Evolutionary conservation across 202 grass and related monocot species (phyloP), one percentile per base, ranked within the genome.

Genomic region (Musa balbisiana): DNA sequence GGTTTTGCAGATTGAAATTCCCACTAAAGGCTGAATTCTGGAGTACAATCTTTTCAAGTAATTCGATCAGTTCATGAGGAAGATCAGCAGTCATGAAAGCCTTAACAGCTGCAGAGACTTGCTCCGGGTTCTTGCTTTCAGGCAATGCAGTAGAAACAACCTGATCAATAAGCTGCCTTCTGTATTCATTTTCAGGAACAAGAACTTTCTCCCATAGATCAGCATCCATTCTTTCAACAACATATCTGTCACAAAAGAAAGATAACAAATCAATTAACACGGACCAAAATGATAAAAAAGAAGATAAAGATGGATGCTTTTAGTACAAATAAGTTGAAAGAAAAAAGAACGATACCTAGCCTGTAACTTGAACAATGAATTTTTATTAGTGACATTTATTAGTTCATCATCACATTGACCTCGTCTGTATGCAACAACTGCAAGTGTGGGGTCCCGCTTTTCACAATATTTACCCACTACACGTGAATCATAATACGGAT

Each of bases 11-110:
- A 81, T 97, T 97, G 70, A 91, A 97, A 71, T 97, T 97, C 55
- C 93, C 93, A 74, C 87, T 92, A 80, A 97, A 97, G 0, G 93
- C 93, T 64, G 93, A 97, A 83, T 97, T 97, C 64, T 97, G 93
- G 70, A 97, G 86, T 55, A 97, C 93, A 63, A 97, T 97, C 80
- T 97, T 97, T 79, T 97, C 93, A 87, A 97, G 93, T 79, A 97
- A 85, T 76, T 97, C 93, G 51, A 97, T 97, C 25, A 97, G 76
- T 87, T 97, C 93, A 81, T 97, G 93, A 12, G 93, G 93, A 1
- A 97, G 93, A 80, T 97, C 93, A 78, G 93, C 90, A 73, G 88
- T 92, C 93, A 97, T 97, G 80, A 97, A 97, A 80, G 93, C 93
- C 84, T 97, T 97, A 72, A 97, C 93, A 59, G 93, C 93, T 67